Conservation (phyloP, 2,329 filamentous ascomycete genomes). For the Arthrobotrys iridis region DNA sequence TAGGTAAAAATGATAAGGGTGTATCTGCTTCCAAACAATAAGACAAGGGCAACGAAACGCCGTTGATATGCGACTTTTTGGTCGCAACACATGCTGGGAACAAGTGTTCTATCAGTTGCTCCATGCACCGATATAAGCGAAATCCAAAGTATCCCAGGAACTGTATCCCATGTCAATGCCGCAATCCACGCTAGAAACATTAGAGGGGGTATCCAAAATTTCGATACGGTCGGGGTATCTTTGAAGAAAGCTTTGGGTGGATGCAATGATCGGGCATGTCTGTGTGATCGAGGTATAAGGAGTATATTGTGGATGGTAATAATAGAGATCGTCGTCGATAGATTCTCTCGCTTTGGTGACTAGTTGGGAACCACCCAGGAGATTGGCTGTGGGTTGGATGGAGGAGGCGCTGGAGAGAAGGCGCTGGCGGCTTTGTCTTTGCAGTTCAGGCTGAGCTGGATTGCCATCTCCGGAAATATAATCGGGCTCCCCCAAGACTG, state of each 20-base stretch:
- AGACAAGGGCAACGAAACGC: too few relatives aligned
- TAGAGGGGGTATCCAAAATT: not conserved
- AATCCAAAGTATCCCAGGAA: not conserved
- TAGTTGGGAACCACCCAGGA: not conserved
- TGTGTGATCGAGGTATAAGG: not conserved
- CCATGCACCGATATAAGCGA: constrained; percentile 35
- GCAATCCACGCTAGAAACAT: not conserved
- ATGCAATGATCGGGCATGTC: not conserved
- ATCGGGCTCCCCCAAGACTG: too few relatives aligned
- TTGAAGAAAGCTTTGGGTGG: not conserved
- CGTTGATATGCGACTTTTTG: too few relatives aligned
- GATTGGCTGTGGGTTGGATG: not conserved
- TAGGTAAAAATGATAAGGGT: too few relatives aligned
- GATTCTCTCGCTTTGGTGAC: not conserved
- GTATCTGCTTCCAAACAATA: too few relatives aligned
- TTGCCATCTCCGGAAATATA: not conserved
- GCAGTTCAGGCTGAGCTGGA: not conserved
- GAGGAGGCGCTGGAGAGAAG: not conserved
- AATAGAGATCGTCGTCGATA: not conserved
- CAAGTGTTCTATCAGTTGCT: not conserved
- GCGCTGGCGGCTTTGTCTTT: not conserved
- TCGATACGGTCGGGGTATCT: constrained; percentile 2
- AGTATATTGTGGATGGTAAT: constrained; percentile 25
- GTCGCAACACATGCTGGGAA: too few relatives aligned
- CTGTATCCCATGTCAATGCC: constrained; percentile 10